phyloP scores from a whole-genome alignment of 139 green algal species.

The Volvox reticuliferus region DNA sequence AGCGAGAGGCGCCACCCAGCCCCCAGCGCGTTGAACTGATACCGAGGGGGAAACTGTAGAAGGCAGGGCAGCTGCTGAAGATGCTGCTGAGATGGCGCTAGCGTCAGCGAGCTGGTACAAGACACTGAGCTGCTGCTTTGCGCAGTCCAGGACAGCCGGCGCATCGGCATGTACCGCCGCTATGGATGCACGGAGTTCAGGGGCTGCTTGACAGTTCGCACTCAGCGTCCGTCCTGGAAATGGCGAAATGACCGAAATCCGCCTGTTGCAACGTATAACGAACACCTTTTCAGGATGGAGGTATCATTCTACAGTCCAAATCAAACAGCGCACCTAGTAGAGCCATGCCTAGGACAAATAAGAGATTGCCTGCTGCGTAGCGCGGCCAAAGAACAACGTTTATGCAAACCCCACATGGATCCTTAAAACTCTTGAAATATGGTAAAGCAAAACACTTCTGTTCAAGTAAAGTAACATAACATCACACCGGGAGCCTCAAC shows the following conservation, averaged over 20 bases:
- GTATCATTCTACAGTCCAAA: background rate
- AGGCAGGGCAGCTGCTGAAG: background rate
- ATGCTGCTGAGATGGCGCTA: background rate
- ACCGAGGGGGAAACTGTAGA: background rate
- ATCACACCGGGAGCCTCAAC: too few species aligned
- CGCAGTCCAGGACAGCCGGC: background rate
- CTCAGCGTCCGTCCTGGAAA: background rate
- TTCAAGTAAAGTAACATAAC: too few species aligned
- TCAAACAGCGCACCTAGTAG: background rate
- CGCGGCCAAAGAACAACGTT: background rate
- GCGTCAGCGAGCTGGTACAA: slow-evolving; percentile 23
- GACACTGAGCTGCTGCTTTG: background rate
- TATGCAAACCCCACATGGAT: background rate
- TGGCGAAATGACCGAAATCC: background rate
- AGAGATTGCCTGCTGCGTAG: background rate
- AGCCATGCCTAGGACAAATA: background rate
- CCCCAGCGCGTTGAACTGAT: slow-evolving; percentile 49
- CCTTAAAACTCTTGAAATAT: background rate
- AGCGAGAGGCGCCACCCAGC: slow-evolving; percentile 72
- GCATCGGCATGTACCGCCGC: background rate
- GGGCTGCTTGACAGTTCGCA: background rate
- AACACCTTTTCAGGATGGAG: background rate
- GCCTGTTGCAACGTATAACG: background rate
- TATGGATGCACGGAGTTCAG: background rate
- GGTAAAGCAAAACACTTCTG: too few species aligned